These are phyloP conservation scores for Candida alai DNA, from an alignment of 805 yeast species.

Conservation along the genomic window DNA sequence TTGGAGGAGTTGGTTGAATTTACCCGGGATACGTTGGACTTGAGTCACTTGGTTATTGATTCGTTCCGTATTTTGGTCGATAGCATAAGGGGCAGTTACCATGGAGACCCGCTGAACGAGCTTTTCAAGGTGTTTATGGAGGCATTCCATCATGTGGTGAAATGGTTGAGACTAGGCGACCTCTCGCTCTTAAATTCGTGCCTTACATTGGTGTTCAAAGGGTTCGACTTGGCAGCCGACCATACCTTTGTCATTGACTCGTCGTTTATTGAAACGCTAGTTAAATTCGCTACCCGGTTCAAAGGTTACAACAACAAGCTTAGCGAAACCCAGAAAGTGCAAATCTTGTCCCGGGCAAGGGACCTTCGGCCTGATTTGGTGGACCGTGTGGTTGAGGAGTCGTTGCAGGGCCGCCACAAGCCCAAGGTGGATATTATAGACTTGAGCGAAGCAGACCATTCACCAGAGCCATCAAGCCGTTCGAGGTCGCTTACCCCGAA, in stretches of 20 bases:
- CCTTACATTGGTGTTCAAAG: slow-evolving; percentile 62
- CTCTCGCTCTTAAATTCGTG: slow-evolving; percentile 67
- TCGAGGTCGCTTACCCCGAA: slow-evolving; percentile 14
- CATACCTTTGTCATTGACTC: slow-evolving; percentile 49
- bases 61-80: slow-evolving; percentile 49
- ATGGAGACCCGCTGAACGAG: slow-evolving; percentile 8
- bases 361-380: slow-evolving; percentile 52
- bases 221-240: slow-evolving; percentile 61
- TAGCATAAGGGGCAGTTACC: slow-evolving; percentile 9
- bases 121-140: slow-evolving; percentile 53
- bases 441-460: slow-evolving; percentile 11
- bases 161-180: slow-evolving; percentile 84
- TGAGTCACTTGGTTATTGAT: slow-evolving; percentile 64
- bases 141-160: slow-evolving; percentile 66
- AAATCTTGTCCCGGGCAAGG: slow-evolving; percentile 59
- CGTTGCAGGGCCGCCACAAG: slow-evolving; percentile 21
- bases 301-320: slow-evolving; percentile 68
- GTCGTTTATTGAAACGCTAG: slow-evolving; percentile 51
- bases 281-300: slow-evolving; percentile 62
- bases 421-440: slow-evolving; percentile 15
- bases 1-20: slow-evolving; percentile 65
- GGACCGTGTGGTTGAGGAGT: slow-evolving; percentile 43
- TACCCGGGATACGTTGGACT: slow-evolving; percentile 80
- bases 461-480: slow-evolving; percentile 8
- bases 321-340: slow-evolving; percentile 59